phyloP scores from a whole-genome alignment of 2,329 filamentous ascomycete species.

The Blumeria graminis region DNA sequence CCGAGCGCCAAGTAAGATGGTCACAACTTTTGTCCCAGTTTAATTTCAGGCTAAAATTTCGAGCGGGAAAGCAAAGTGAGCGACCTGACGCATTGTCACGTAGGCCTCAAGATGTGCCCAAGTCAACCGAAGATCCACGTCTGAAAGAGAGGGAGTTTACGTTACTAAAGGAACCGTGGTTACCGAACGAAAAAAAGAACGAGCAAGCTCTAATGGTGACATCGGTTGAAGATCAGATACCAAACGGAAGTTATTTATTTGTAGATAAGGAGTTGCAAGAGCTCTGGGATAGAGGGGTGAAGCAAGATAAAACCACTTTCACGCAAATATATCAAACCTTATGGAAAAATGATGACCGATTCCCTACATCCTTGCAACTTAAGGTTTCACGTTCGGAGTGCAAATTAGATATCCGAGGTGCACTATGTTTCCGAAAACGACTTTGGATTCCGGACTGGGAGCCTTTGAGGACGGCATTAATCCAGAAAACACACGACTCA shows the following conservation, averaged over 20 bases:
- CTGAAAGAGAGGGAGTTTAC: neutral
- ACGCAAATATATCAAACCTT: neutral
- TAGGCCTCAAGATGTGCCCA: too few relatives aligned
- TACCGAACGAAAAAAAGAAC: neutral
- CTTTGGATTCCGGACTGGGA: neutral
- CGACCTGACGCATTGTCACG: too few relatives aligned
- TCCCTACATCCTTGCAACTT: neutral
- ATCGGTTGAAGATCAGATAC: neutral
- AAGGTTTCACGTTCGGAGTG: neutral
- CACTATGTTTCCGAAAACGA: neutral
- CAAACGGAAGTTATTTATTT: neutral
- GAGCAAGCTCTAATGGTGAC: neutral
- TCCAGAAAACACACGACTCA: neutral
- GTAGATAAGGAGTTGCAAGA: neutral
- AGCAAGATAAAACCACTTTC: neutral
- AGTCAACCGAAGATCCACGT: neutral
- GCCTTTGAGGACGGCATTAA: neutral
- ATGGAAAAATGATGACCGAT: neutral
- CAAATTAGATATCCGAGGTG: neutral
- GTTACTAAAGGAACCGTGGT: neutral
- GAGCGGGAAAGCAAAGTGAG: too few relatives aligned
- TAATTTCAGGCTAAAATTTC: too few relatives aligned
- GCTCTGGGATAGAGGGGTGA: neutral
- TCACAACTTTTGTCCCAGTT: too few relatives aligned
- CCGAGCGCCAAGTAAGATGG: too few relatives aligned